Percentiles rank a stretch among this genome's conserved stretches.
Conservation (phyloP, 192 early-diverging fungal genomes). For the Entrophospora sp. region DNA sequence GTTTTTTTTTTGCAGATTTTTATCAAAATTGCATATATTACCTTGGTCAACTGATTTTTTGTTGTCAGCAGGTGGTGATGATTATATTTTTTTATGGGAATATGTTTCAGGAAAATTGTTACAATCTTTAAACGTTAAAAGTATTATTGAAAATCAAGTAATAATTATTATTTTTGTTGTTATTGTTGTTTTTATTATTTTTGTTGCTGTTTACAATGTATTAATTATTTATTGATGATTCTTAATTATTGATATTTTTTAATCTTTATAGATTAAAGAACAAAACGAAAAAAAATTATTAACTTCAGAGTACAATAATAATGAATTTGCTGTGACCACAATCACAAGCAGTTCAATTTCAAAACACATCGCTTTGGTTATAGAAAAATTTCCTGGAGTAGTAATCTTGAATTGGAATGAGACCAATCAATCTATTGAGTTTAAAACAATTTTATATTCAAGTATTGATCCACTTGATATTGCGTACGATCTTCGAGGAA, state of each 20-base stretch:
- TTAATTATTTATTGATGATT: no score
- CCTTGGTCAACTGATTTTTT: slow-evolving; percentile 44
- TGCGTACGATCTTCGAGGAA: slow-evolving; percentile 38
- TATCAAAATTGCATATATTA: slow-evolving; percentile 57
- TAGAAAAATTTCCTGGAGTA: slow-evolving; percentile 30
- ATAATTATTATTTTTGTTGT: background rate
- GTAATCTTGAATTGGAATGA: slow-evolving; percentile 34
- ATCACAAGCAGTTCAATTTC: slow-evolving; percentile 29
- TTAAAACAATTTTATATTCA: slow-evolving; percentile 25
- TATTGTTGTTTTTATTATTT: background rate
- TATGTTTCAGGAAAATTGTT: slow-evolving; percentile 49
- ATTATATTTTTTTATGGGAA: slow-evolving; percentile 70
- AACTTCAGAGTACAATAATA: slow-evolving; percentile 16
- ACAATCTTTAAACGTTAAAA: slow-evolving; percentile 56
- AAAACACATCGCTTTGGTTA: slow-evolving; percentile 35
- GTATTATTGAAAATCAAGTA: slow-evolving; percentile 2
- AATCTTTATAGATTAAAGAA: no score
- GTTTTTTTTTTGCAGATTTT: slow-evolving; percentile 46
- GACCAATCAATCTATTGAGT: slow-evolving; percentile 22
- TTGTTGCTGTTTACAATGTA: no score
- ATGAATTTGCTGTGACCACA: slow-evolving; percentile 27
- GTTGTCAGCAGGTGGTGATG: slow-evolving; percentile 82
- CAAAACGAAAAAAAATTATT: no score
- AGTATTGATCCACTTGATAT: slow-evolving; percentile 26
- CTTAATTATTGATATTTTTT: no score